Evolutionary conservation across 202 grass and related monocot genomes (phyloP).

Genomic region (Eragrostis tef): DNA sequence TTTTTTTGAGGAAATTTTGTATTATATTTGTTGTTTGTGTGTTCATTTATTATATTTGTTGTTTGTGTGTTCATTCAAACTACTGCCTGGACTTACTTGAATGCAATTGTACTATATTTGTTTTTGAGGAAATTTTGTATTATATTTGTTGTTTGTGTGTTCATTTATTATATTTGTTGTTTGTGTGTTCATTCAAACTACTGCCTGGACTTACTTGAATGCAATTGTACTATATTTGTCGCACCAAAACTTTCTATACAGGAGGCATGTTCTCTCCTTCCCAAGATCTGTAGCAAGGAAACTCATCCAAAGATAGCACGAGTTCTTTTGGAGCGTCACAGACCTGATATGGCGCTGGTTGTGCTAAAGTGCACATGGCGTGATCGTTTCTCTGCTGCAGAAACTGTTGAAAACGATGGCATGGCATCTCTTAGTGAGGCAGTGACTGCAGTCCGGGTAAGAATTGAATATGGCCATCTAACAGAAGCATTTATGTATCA

Average conservation of each 20-base stretch:
- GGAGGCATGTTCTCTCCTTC: slow-evolving; percentile 84
- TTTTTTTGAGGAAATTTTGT: slow-evolving; percentile 31
- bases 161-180: no score
- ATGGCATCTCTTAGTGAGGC: slow-evolving; percentile 67
- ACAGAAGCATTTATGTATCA: slow-evolving; percentile 94
- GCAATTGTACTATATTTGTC: no score
- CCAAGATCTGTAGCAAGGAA: slow-evolving; percentile 72
- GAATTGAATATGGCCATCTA: slow-evolving; percentile 82
- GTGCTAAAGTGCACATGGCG: slow-evolving; percentile 66
- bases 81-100: neutral
- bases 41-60: no score
- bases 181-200: neutral
- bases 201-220: neutral
- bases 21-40: slow-evolving; percentile 24
- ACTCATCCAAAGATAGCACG: slow-evolving; percentile 89
- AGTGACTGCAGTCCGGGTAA: slow-evolving; percentile 70
- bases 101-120: no score
- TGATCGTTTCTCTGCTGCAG: slow-evolving; percentile 55
- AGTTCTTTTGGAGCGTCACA: slow-evolving; percentile 80
- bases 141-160: slow-evolving; percentile 13
- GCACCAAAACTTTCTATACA: slow-evolving; percentile 44
- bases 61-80: slow-evolving; percentile 3
- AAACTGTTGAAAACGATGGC: slow-evolving; percentile 53
- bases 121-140: no score
- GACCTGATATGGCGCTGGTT: slow-evolving; percentile 76